A percentile compares a stretch with the other conserved stretches of the same genome.
Evolutionary conservation across 331 rosid genomes (phyloP).

Genomic region (Rosa hybrid): DNA sequence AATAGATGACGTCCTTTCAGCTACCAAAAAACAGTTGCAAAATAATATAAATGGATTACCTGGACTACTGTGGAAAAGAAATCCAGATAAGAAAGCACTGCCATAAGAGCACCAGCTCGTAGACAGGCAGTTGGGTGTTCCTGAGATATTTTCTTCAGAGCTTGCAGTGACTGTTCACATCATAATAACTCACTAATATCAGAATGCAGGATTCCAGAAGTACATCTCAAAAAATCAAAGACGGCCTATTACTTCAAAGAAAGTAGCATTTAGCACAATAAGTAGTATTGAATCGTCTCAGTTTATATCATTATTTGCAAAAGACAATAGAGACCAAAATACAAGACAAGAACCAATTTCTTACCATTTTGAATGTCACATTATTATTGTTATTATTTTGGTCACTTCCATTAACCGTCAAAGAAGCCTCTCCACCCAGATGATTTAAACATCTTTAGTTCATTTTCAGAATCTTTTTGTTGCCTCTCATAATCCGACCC

Average conservation of each 20-base stretch:
- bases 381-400: too few species aligned
- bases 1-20: neutral
- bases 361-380: too few species aligned
- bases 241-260: neutral
- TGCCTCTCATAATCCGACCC: too few species aligned
- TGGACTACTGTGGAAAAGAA: constrained; percentile 99
- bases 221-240: neutral
- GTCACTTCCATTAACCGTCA: too few species aligned
- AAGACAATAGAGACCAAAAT: too few species aligned
- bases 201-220: constrained; percentile 25
- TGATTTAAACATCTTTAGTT: too few species aligned
- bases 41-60: constrained; percentile 40
- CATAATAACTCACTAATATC: constrained; percentile 35
- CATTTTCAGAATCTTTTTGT: too few species aligned
- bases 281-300: neutral
- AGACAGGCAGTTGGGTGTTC: constrained; percentile 99
- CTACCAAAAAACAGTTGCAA: constrained; percentile 1
- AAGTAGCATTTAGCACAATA: neutral
- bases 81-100: constrained; percentile 92
- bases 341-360: too few species aligned
- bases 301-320: neutral
- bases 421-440: too few species aligned
- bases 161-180: constrained; percentile 90
- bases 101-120: constrained; percentile 99
- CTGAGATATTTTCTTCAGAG: constrained; percentile 94